Percentiles rank a stretch among this genome's conserved stretches.
Evolutionary conservation across 257 asterid genomes (phyloP).

Genomic region (Penstemon barbatus): DNA sequence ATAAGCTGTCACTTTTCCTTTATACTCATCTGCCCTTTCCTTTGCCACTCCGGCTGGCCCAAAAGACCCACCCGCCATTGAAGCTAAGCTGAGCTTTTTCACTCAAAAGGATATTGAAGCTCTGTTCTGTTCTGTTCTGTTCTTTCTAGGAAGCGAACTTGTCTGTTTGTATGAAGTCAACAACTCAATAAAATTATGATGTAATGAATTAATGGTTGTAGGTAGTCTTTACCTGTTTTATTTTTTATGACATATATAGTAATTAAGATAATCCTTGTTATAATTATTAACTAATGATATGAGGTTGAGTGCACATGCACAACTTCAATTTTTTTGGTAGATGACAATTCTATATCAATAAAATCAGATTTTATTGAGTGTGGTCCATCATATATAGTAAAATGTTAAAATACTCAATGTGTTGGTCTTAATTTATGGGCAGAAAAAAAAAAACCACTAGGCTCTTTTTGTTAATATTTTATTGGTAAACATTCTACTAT

Average conservation of each 20-base stretch:
- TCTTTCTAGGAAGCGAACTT: neutral
- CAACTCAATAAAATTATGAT: too few relatives aligned
- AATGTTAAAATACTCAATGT: too few relatives aligned
- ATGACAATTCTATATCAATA: neutral
- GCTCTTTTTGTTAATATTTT: too few relatives aligned
- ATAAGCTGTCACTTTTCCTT: conserved; percentile 53
- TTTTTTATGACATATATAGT: too few relatives aligned
- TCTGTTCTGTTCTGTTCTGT: neutral
- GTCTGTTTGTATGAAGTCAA: conserved; percentile 3
- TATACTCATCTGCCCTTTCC: conserved; percentile 61
- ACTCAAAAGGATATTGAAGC: too few relatives aligned
- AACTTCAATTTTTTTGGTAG: neutral
- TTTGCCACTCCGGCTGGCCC: conserved; percentile 47
- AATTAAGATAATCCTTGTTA: too few relatives aligned
- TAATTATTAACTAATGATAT: neutral
- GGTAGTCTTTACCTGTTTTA: too few relatives aligned
- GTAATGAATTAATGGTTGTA: too few relatives aligned
- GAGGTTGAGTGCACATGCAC: conserved; percentile 3
- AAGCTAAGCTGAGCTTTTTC: neutral
- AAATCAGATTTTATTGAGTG: conserved; percentile 6
- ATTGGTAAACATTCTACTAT: too few relatives aligned
- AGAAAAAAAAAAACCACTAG: too few relatives aligned
- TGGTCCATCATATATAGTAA: too few relatives aligned
- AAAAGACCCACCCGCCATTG: conserved; percentile 58
- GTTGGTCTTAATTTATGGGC: too few relatives aligned